phyloP scores from a whole-genome alignment of 768 basidiomycete genomes.

The Pleurotus citrinopileatus region DNA sequence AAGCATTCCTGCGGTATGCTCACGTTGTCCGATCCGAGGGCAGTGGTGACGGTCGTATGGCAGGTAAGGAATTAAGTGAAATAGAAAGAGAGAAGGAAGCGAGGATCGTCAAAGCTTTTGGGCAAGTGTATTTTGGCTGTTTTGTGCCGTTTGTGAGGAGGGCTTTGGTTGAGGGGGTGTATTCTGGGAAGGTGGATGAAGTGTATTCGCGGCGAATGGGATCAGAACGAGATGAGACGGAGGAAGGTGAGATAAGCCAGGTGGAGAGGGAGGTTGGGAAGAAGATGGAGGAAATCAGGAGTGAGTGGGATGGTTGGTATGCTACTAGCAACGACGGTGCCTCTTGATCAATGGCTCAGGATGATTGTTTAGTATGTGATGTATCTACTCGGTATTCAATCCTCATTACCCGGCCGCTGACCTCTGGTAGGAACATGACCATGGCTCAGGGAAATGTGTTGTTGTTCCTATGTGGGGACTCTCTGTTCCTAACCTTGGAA shows the following conservation, averaged over 20 bases:
- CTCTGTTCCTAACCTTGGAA: too few species aligned
- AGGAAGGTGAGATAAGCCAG: too few species aligned
- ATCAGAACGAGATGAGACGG: neutral
- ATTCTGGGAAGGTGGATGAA: slow-evolving; percentile 35
- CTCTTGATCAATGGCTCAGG: too few species aligned
- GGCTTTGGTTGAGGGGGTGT: slow-evolving; percentile 75
- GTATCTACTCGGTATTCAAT: too few species aligned
- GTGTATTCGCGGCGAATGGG: slow-evolving; percentile 1
- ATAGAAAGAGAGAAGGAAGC: slow-evolving; percentile 27
- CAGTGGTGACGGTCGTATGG: slow-evolving; percentile 15
- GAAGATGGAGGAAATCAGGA: neutral
- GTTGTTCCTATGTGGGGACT: too few species aligned
- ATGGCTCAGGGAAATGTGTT: too few species aligned
- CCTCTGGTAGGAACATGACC: too few species aligned
- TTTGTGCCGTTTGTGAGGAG: slow-evolving; percentile 70
- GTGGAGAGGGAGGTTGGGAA: neutral
- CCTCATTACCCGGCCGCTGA: too few species aligned
- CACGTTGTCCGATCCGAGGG: slow-evolving; percentile 11
- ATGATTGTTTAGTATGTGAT: too few species aligned
- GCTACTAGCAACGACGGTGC: too few species aligned
- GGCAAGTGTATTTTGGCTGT: slow-evolving; percentile 55
- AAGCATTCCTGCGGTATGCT: slow-evolving; percentile 45
- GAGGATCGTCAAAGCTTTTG: slow-evolving; percentile 42
- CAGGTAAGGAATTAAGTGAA: too few species aligned
- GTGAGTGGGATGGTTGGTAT: neutral